phyloP scores from a whole-genome alignment of 164 flowering plant genomes.

The Cinnamomum micranthum region DNA sequence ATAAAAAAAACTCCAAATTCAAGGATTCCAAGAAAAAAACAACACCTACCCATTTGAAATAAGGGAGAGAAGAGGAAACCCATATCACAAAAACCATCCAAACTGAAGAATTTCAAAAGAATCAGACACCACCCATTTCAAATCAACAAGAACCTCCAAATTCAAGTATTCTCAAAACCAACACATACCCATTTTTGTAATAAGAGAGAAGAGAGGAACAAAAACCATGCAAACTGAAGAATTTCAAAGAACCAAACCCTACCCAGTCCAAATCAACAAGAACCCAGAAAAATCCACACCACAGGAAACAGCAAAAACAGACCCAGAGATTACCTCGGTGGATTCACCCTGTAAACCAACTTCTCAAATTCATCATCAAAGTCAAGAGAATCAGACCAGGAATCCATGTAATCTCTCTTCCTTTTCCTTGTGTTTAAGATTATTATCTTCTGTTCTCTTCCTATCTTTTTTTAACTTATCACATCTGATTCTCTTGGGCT shows the following conservation, averaged over 20 bases:
- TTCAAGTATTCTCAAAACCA: background rate
- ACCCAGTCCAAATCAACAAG: background rate
- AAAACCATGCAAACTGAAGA: background rate
- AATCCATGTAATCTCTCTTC: slow-evolving; percentile 41
- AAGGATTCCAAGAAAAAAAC: background rate
- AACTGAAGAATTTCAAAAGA: background rate
- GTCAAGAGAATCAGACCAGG: slow-evolving; percentile 30
- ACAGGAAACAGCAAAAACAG: background rate
- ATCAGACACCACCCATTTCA: background rate
- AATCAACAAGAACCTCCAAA: background rate
- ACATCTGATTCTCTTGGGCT: background rate
- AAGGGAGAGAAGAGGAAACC: background rate
- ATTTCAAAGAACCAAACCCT: background rate
- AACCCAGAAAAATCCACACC: background rate
- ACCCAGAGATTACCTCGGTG: slow-evolving; percentile 56
- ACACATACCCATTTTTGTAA: background rate
- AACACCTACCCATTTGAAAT: background rate
- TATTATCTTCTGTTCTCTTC: background rate
- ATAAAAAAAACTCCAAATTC: background rate
- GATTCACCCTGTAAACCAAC: slow-evolving; percentile 74
- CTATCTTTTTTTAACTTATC: background rate
- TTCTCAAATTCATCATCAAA: slow-evolving; percentile 68
- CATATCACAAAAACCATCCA: background rate
- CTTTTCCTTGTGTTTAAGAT: too few relatives aligned
- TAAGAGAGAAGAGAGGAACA: background rate